Evolutionary conservation across 116 monocot genomes (phyloP).

Genomic region (Posidonia oceanica): DNA sequence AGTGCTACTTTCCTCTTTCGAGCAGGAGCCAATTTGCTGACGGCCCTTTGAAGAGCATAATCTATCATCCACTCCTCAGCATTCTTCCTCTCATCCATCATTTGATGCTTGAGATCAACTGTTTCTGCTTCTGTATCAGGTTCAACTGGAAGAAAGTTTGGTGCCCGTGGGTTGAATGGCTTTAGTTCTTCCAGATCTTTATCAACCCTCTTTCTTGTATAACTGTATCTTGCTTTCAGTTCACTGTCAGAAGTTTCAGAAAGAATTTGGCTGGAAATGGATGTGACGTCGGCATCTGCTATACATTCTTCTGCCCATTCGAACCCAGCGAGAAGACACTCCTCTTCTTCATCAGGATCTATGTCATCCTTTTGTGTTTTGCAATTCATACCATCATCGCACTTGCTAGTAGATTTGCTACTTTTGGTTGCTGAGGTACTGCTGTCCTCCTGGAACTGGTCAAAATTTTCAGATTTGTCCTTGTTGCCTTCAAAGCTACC

Average conservation of each 20-base stretch:
- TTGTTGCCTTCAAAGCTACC: background rate
- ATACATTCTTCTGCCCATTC: background rate
- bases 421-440: no score
- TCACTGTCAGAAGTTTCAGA: conserved; percentile 2
- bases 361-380: background rate
- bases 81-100: conserved; percentile 59
- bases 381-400: background rate
- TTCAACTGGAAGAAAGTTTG: conserved; percentile 42
- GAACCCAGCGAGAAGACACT: background rate
- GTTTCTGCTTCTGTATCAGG: conserved; percentile 60
- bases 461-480: background rate
- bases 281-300: background rate
- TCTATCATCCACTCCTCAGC: conserved; percentile 93
- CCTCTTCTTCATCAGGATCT: background rate
- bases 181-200: conserved; percentile 2
- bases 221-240: conserved; percentile 11
- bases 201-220: conserved; percentile 10
- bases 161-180: conserved; percentile 55
- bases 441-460: background rate
- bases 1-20: conserved; percentile 60
- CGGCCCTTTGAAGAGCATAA: conserved; percentile 44
- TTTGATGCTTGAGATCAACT: conserved; percentile 73
- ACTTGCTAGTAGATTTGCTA: background rate
- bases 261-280: background rate
- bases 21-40: conserved; percentile 41